A percentile compares a stretch with the other conserved stretches of the same genome.
Evolutionary conservation across 768 basidiomycete genomes (phyloP).

Genomic region (Rhizopogon vinicolor): DNA sequence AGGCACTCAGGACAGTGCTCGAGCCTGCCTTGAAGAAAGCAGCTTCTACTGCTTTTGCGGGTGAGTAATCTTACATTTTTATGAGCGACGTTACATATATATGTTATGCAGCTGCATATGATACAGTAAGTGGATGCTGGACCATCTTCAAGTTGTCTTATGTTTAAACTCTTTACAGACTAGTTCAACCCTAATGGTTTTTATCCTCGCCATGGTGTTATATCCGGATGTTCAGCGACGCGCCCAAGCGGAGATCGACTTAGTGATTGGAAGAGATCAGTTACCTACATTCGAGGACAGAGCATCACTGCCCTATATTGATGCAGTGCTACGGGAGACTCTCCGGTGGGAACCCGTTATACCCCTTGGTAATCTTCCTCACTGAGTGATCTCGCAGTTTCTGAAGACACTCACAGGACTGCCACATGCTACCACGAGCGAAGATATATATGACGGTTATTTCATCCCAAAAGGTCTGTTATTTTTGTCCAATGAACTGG

Average conservation of each 20-base stretch:
- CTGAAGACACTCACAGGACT: neutral
- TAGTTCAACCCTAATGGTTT: neutral
- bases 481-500: no score
- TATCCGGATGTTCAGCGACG: neutral
- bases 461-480: conserved; percentile 12
- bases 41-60: no score
- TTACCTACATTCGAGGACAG: neutral
- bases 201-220: neutral
- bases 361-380: conserved; percentile 15
- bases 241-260: neutral
- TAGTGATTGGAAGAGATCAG: neutral
- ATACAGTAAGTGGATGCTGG: no score
- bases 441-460: conserved; percentile 23
- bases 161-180: no score
- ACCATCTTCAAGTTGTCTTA: no score
- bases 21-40: no score
- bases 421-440: conserved; percentile 9
- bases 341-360: conserved; percentile 20
- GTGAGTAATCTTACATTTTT: no score
- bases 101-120: no score
- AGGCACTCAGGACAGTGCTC: no score
- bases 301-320: conserved; percentile 1
- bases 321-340: conserved; percentile 23
- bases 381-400: neutral
- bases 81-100: no score